Evolutionary conservation across 495 filamentous ascomycete species (phyloP), one percentile per base, ranked within the genome.

Genomic region (Apiosordaria backusii): DNA sequence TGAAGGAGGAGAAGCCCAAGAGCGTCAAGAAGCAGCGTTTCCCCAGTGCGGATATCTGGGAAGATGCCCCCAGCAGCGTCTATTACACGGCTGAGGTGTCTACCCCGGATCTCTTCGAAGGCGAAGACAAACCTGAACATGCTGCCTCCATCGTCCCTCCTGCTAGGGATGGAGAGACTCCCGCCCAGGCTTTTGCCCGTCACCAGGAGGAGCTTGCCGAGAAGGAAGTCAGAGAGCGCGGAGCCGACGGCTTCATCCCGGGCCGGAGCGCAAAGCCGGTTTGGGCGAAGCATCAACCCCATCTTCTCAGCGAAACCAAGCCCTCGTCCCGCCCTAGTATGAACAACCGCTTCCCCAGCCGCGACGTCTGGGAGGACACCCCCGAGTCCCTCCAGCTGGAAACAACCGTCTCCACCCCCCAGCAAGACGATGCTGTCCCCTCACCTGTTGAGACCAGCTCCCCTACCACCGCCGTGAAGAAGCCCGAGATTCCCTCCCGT

Each of bases 311-410:
- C 63, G 82, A 81, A 58, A 73, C 75, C 3, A 82, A 86, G 7
- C 82, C 87, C 3, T 7, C 35, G 5, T 80, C 82, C 24, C 73
- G 75, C 15, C 75, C 74, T 2, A 13, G 50, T 6, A 71, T 86
- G 71, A 84, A 86, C 63, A 90, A 90, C 40, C 85, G 93, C 6
- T 99, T 99, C 74, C 95, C 95, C 4, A 97, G 93, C 74, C 87
- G 87, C 45, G 95, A 99, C 78, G 90, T 98, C 55, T 99, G 95
- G 95, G 95, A 99, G 79, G 95, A 99, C 74, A 87, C 86, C 0
- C 94, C 95, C 4, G 91, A 95, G 68, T 92, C 89, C 70, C 85
- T 91, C 57, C 83, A 89, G 63, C 84, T 96, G 26, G 86, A 90
- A 66, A 93, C 95, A 13, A 94, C 90, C 4, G 88, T 98, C 24